A percentile compares a stretch with the other conserved stretches of the same genome.
Conservation (phyloP, 164 flowering plant genomes). For the Sextonia rubra region DNA sequence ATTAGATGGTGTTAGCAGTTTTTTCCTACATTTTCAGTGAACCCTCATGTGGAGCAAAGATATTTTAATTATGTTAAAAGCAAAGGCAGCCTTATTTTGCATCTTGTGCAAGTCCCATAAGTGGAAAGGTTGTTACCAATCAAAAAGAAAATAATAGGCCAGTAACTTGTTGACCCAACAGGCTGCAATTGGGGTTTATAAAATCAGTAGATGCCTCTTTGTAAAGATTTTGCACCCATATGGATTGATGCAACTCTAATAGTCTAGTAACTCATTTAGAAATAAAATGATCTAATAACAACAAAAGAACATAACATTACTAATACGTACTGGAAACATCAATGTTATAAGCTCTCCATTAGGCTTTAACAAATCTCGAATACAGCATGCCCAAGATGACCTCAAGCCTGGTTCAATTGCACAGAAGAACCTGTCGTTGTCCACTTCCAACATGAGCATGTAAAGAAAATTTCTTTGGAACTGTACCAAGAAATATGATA, state of each 20-base stretch:
- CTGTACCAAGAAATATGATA: not conserved
- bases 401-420: constrained; percentile 74
- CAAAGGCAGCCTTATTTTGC: too few species aligned
- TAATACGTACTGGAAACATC: constrained; percentile 60
- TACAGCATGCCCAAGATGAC: constrained; percentile 54
- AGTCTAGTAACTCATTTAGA: not conserved
- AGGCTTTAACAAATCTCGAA: constrained; percentile 54
- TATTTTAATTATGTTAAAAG: too few species aligned
- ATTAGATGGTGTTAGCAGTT: too few species aligned
- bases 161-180: too few species aligned
- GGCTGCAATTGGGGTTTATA: too few species aligned
- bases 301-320: not conserved
- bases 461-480: not conserved
- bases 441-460: constrained; percentile 5
- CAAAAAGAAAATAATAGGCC: too few species aligned
- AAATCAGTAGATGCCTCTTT: too few species aligned
- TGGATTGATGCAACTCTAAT: not conserved
- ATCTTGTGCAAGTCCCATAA: too few species aligned
- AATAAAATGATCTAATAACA: not conserved
- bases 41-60: too few species aligned
- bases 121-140: too few species aligned
- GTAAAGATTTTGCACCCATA: too few species aligned
- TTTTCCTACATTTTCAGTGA: too few species aligned
- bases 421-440: constrained; percentile 66
- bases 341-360: constrained; percentile 89